Conservation (phyloP, 106 monocot genomes). For the Amphibolis antarctica region DNA sequence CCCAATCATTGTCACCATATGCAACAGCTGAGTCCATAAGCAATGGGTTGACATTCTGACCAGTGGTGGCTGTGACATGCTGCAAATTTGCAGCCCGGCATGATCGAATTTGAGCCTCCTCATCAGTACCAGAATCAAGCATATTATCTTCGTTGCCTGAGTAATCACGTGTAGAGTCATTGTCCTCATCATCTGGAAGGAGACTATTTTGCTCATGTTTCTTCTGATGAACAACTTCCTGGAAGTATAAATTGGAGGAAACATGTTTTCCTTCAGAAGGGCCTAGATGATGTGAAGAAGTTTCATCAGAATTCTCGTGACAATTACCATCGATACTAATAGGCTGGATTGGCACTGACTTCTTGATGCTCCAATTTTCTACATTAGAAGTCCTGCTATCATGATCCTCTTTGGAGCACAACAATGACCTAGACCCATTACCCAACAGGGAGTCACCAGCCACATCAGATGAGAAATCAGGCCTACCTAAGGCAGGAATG, state of each 20-base stretch:
- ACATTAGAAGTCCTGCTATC: neutral
- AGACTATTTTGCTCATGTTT: neutral
- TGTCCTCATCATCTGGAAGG: neutral
- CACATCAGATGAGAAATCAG: slow-evolving; percentile 4
- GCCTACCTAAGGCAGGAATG: neutral
- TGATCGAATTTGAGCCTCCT: neutral
- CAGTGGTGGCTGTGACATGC: neutral
- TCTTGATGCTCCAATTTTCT: neutral
- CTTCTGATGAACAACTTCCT: neutral
- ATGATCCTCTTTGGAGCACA: neutral
- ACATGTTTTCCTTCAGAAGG: neutral
- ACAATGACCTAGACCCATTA: neutral
- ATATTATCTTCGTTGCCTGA: slow-evolving; percentile 27
- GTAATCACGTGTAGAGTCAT: neutral
- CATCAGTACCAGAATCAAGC: slow-evolving; percentile 29
- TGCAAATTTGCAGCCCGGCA: neutral
- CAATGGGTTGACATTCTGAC: slow-evolving; percentile 8
- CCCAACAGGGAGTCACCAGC: neutral
- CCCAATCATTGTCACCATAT: slow-evolving; percentile 21
- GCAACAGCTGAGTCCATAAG: slow-evolving; percentile 20
- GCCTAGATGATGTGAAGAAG: neutral
- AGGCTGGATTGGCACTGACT: neutral
- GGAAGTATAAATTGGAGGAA: neutral
- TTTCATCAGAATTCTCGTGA: neutral
- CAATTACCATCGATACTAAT: neutral